Evolutionary conservation across 1,284 basidiomycete species (phyloP).

Genomic region (Cutaneotrichosporon daszewskae): DNA sequence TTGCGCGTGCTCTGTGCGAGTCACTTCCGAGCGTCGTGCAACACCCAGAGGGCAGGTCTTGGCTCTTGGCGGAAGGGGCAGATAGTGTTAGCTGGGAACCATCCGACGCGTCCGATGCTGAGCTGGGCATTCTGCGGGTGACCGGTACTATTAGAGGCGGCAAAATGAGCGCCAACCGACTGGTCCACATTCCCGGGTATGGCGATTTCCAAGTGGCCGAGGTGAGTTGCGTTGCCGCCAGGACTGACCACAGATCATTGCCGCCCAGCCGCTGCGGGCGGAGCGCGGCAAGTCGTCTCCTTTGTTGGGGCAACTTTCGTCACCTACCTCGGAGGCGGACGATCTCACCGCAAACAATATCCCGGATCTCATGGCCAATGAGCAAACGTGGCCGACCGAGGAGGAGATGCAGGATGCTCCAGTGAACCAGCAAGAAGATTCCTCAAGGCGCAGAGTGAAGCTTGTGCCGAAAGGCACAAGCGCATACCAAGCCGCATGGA

Average conservation of each 20-base stretch:
- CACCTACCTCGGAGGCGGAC: slow-evolving; percentile 57
- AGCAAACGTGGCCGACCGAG: slow-evolving; percentile 98
- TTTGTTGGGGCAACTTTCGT: too few species aligned
- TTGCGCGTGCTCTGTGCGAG: slow-evolving; percentile 70
- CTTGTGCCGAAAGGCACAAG: slow-evolving; percentile 83
- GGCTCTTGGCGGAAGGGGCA: slow-evolving; percentile 65
- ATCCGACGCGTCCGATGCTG: slow-evolving; percentile 20
- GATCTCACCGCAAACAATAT: slow-evolving; percentile 83
- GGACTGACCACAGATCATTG: slow-evolving; percentile 22
- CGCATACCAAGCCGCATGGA: slow-evolving; percentile 91
- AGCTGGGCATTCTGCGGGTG: slow-evolving; percentile 58
- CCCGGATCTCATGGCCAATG: slow-evolving; percentile 81
- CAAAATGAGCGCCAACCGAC: slow-evolving; percentile 70
- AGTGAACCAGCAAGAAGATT: slow-evolving; percentile 39
- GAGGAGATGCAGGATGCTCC: slow-evolving; percentile 69
- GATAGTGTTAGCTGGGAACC: slow-evolving; percentile 56
- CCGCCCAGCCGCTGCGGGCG: slow-evolving; percentile 21
- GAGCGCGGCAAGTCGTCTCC: too few species aligned
- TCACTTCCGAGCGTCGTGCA: slow-evolving; percentile 56
- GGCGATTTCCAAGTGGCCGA: slow-evolving; percentile 83
- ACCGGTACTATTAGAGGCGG: slow-evolving; percentile 80
- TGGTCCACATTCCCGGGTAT: slow-evolving; percentile 81
- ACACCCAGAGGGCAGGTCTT: slow-evolving; percentile 73
- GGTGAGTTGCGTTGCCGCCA: slow-evolving; percentile 51
- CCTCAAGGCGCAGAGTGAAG: too few species aligned